phyloP scores from a whole-genome alignment of 129 eudicot species.

The Arctium minus region DNA sequence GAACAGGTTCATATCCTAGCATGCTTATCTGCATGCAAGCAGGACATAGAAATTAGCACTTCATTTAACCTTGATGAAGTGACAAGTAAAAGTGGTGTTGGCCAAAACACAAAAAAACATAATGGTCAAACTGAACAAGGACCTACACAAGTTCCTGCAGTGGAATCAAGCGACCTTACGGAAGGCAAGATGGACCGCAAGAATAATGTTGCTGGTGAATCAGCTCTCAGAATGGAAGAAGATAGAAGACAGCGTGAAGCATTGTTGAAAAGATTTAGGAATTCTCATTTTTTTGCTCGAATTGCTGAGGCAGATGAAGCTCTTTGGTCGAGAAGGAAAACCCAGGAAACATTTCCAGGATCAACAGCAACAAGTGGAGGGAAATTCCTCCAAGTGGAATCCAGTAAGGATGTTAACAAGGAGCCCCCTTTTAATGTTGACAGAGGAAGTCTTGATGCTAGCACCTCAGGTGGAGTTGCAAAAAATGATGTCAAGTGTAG shows the following conservation, averaged over 20 bases:
- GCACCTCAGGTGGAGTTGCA: conserved; percentile 83
- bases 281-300: conserved; percentile 83
- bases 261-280: conserved; percentile 52
- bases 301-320: conserved; percentile 67
- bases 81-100: conserved; percentile 46
- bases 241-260: conserved; percentile 51
- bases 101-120: conserved; percentile 26
- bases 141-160: conserved; percentile 8
- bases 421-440: conserved; percentile 43
- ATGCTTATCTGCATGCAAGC: conserved; percentile 62
- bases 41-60: conserved; percentile 52
- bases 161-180: neutral
- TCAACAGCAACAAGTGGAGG: conserved; percentile 33
- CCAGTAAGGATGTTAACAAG: conserved; percentile 16
- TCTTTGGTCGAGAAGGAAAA: conserved; percentile 80
- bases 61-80: conserved; percentile 70
- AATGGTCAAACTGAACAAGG: conserved; percentile 31
- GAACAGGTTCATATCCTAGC: conserved; percentile 79
- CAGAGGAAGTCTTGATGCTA: conserved; percentile 70
- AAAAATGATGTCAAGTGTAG: conserved; percentile 66
- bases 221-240: conserved; percentile 67
- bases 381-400: conserved; percentile 36
- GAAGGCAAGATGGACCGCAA: conserved; percentile 13
- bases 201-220: conserved; percentile 44
- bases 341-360: conserved; percentile 23